Percentiles rank a stretch among this genome's conserved stretches.
Evolutionary conservation across 805 yeast species (phyloP).

Genomic region (Candida nanaspora): DNA sequence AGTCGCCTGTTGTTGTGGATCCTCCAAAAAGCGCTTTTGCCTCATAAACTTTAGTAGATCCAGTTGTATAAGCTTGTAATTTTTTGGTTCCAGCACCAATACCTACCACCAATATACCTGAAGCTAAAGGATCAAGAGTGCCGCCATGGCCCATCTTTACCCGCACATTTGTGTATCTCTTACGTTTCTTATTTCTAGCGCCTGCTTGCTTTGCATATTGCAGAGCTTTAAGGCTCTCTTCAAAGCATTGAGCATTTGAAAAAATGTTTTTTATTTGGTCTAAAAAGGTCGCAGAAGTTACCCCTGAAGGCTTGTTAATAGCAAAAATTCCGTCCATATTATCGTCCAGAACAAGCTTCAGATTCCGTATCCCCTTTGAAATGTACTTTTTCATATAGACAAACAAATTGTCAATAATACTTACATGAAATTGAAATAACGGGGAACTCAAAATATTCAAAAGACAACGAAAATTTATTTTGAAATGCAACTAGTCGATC

Average conservation of each 20-base stretch:
- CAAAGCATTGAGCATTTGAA: constrained; percentile 51
- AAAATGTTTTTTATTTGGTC: constrained; percentile 57
- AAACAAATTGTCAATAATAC: neutral
- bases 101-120: constrained; percentile 90
- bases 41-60: constrained; percentile 72
- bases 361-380: neutral
- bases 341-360: too few species aligned
- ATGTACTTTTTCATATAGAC: too few species aligned
- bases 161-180: constrained; percentile 44
- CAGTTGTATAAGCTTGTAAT: constrained; percentile 62
- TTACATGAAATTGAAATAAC: neutral
- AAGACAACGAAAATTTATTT: too few species aligned
- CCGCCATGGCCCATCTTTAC: constrained; percentile 98
- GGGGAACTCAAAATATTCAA: neutral
- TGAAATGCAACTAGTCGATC: too few species aligned
- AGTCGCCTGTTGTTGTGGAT: constrained; percentile 90
- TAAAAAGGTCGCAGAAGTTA: constrained; percentile 71
- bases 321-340: constrained; percentile 96
- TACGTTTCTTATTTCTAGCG: constrained; percentile 38
- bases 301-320: constrained; percentile 80
- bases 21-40: constrained; percentile 84
- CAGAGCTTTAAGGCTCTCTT: constrained; percentile 43
- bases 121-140: constrained; percentile 89
- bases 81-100: constrained; percentile 88
- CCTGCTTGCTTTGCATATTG: constrained; percentile 39